These are phyloP conservation scores for Lachnellula hyalina DNA, from an alignment of 2,329 filamentous ascomycete species.

Conservation along the genomic window DNA sequence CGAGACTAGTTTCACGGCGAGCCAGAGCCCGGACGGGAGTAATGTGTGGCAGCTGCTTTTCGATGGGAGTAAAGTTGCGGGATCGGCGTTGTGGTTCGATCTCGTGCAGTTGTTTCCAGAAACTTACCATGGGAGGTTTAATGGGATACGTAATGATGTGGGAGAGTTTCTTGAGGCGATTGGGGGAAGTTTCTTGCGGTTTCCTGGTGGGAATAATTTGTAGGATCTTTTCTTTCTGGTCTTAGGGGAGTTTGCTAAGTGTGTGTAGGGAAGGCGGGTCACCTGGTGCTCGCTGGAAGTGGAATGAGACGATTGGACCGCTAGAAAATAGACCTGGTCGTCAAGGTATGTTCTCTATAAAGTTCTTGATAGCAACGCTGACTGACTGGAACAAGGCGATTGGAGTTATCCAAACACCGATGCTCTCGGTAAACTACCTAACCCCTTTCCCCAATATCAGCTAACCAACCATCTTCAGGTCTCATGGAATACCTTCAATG, in stretches of 20 bases:
- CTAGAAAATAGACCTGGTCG: slow-evolving; percentile 30
- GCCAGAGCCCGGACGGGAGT: slow-evolving; percentile 32
- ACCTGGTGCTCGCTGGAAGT: slow-evolving; percentile 27
- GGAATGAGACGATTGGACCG: slow-evolving; percentile 37
- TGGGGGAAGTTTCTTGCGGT: slow-evolving; percentile 52
- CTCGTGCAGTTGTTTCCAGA: slow-evolving; percentile 54
- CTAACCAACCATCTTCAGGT: neutral
- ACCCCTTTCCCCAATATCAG: slow-evolving; percentile 35
- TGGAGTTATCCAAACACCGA: slow-evolving; percentile 41
- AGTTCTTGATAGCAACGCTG: neutral
- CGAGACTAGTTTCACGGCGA: slow-evolving; percentile 3
- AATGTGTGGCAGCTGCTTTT: slow-evolving; percentile 52
- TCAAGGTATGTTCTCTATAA: slow-evolving; percentile 22
- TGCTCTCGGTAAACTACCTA: slow-evolving; percentile 41
- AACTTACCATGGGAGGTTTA: slow-evolving; percentile 50
- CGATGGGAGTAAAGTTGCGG: slow-evolving; percentile 35
- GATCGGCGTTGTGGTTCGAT: slow-evolving; percentile 43
- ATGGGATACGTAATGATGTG: slow-evolving; percentile 53
- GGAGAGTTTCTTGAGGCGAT: slow-evolving; percentile 45
- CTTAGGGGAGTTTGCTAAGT: no score
- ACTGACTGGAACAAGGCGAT: slow-evolving; percentile 13
- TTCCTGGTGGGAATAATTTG: slow-evolving; percentile 61
- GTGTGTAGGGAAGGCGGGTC: neutral
- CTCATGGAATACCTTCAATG: slow-evolving; percentile 27
- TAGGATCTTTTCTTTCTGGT: slow-evolving; percentile 14